Percentiles rank a stretch among this genome's conserved stretches.
Evolutionary conservation across 140 eudicot species (phyloP).

Genomic region (Artemisia princeps): DNA sequence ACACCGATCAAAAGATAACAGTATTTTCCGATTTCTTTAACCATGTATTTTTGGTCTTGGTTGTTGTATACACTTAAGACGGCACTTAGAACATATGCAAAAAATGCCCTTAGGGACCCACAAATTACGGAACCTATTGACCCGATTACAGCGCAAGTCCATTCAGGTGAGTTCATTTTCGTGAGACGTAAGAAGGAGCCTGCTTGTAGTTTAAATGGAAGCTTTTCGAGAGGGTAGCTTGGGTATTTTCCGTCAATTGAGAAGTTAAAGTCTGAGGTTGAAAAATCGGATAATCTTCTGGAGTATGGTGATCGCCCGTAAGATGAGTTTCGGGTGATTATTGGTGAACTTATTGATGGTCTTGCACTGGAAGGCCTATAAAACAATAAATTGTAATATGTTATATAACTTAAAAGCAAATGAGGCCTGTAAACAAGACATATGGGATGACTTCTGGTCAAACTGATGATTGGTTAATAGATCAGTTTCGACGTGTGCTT

Average conservation of each 20-base stretch:
- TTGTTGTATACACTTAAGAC: conserved; percentile 75
- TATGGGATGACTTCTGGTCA: conserved; percentile 19
- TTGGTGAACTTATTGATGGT: conserved; percentile 82
- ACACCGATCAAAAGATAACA: conserved; percentile 75
- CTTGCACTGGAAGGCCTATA: conserved; percentile 92
- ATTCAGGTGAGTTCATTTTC: conserved; percentile 85
- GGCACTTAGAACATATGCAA: conserved; percentile 77
- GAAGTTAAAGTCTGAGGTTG: conserved; percentile 67
- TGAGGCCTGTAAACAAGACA: neutral
- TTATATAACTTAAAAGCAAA: conserved; percentile 17
- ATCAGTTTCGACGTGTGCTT: neutral
- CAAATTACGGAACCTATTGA: conserved; percentile 71
- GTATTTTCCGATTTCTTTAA: conserved; percentile 52
- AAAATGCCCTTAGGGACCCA: conserved; percentile 80
- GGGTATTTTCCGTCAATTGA: conserved; percentile 59
- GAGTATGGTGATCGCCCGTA: conserved; percentile 88
- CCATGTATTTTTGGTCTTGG: conserved; percentile 63
- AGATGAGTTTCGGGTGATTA: conserved; percentile 77
- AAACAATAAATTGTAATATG: neutral
- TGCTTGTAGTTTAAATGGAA: conserved; percentile 67
- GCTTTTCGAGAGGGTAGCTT: conserved; percentile 54
- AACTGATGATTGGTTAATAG: neutral
- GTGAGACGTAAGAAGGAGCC: conserved; percentile 76
- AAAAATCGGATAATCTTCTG: conserved; percentile 73
- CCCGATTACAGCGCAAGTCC: conserved; percentile 74